Evolutionary conservation across 176 grass and related monocot genomes (phyloP).

Genomic region (Themeda triandra): DNA sequence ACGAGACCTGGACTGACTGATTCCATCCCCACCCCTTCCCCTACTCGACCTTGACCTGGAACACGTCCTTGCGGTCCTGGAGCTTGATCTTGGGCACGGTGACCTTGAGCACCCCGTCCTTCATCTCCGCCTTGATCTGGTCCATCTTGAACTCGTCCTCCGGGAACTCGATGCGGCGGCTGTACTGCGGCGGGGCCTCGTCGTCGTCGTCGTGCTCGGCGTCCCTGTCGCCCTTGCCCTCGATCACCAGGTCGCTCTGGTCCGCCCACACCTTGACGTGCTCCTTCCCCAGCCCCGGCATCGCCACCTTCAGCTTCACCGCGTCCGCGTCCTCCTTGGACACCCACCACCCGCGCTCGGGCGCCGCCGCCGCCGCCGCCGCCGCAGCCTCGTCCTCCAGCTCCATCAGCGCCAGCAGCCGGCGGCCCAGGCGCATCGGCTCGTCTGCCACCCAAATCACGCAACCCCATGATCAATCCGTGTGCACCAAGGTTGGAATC

Average conservation of each 20-base stretch:
- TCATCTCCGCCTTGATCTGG: slow-evolving; percentile 74
- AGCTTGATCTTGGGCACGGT: slow-evolving; percentile 62
- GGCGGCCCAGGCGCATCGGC: slow-evolving; percentile 10
- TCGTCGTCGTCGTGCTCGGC: neutral
- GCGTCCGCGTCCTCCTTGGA: slow-evolving; percentile 50
- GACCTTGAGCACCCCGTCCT: slow-evolving; percentile 70
- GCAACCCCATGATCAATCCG: neutral
- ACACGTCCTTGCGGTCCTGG: slow-evolving; percentile 58
- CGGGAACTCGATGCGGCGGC: slow-evolving; percentile 43
- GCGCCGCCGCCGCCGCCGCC: neutral
- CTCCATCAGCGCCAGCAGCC: slow-evolving; percentile 45
- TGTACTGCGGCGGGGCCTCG: neutral
- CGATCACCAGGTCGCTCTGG: slow-evolving; percentile 47
- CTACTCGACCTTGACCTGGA: slow-evolving; percentile 56
- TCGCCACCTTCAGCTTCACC: slow-evolving; percentile 50
- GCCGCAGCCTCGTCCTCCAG: too few species aligned
- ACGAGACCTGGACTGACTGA: neutral
- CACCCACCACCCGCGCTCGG: slow-evolving; percentile 32
- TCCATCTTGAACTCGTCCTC: slow-evolving; percentile 48
- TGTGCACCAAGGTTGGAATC: neutral
- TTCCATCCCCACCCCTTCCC: neutral
- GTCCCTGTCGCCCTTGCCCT: slow-evolving; percentile 47
- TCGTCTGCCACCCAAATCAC: neutral
- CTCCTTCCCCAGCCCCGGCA: slow-evolving; percentile 79
- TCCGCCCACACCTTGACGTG: slow-evolving; percentile 58